Evolutionary conservation across 306 rosid genomes (phyloP).

Genomic region (Adenanthera pavonina): DNA sequence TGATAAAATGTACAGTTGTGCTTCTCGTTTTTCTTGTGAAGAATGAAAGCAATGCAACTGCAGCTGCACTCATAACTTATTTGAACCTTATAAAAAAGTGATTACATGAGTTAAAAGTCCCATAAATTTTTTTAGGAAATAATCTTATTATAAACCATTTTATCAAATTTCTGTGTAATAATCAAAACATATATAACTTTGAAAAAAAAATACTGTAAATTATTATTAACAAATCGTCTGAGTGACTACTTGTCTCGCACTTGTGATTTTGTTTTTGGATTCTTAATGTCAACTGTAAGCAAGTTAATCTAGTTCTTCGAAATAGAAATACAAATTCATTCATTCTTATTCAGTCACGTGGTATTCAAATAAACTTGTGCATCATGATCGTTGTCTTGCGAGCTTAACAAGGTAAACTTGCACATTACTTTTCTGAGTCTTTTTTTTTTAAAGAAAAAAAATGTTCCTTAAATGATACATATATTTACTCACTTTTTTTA

Average conservation of each 20-base stretch:
- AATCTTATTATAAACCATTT: too few species aligned
- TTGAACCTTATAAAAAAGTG: background rate
- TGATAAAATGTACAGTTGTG: background rate
- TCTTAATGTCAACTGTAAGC: background rate
- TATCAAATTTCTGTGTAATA: too few species aligned
- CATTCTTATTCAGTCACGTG: background rate
- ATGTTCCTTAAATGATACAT: too few species aligned
- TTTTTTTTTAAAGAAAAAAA: too few species aligned
- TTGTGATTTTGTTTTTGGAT: background rate
- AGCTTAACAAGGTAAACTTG: constrained; percentile 5
- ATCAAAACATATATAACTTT: background rate
- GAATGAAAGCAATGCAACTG: background rate
- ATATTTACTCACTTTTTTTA: background rate
- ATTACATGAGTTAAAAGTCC: background rate
- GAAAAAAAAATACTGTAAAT: background rate
- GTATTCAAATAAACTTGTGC: background rate
- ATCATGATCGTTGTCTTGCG: background rate
- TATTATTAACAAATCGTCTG: background rate
- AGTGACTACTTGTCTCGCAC: background rate
- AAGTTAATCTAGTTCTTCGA: background rate
- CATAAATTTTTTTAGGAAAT: background rate
- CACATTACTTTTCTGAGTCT: background rate
- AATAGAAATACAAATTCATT: background rate
- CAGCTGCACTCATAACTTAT: background rate
- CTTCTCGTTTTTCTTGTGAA: background rate